A percentile compares a stretch with the other conserved stretches of the same genome.
phyloP scores from a whole-genome alignment of 495 filamentous ascomycete species.

The Aspergillus conjunctus region DNA sequence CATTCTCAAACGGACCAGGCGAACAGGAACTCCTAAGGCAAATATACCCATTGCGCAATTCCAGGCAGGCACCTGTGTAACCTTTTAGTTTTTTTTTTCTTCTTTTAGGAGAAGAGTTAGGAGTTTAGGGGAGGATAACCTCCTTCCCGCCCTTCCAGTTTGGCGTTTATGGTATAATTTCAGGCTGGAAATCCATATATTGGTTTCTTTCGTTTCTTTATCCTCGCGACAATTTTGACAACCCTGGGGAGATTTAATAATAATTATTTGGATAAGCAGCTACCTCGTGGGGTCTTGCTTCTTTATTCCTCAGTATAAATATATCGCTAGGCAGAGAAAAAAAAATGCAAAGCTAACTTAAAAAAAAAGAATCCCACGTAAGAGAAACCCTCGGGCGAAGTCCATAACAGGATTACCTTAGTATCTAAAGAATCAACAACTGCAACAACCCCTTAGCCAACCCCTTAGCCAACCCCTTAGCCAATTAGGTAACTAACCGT shows the following conservation, averaged over 20 bases:
- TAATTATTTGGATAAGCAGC: no score
- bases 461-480: no score
- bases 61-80: background rate
- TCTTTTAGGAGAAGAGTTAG: background rate
- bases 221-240: background rate
- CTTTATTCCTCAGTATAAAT: background rate
- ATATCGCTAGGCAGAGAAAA: background rate
- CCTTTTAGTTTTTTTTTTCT: background rate
- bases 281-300: background rate
- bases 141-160: background rate
- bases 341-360: background rate
- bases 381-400: no score
- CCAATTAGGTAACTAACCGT: no score
- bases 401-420: no score
- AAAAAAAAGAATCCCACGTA: no score
- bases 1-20: conserved; percentile 4
- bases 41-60: conserved; percentile 17
- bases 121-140: background rate
- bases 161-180: no score
- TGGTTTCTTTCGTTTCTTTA: background rate
- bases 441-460: no score
- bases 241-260: no score
- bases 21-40: conserved; percentile 1
- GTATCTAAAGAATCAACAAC: no score
- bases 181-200: background rate